Evolutionary conservation across 352 stramenopile species (phyloP).

Genomic region (Phytophthora pseudosyringae): DNA sequence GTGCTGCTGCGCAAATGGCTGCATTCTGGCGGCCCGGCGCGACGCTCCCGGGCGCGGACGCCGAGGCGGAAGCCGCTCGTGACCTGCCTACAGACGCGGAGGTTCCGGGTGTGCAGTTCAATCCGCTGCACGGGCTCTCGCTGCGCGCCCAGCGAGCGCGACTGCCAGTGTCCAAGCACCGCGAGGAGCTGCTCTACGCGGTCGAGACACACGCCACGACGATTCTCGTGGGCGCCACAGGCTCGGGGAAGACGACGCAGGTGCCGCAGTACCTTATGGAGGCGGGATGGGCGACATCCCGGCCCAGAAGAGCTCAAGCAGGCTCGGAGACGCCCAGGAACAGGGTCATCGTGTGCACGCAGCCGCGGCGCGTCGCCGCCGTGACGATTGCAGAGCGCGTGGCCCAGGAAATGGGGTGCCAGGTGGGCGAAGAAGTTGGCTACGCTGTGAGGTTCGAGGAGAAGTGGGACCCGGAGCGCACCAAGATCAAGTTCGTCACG

Average conservation of each 20-base stretch:
- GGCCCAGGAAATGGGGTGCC: slow-evolving; percentile 96
- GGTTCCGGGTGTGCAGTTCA: slow-evolving; percentile 57
- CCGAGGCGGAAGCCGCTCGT: slow-evolving; percentile 37
- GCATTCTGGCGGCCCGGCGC: slow-evolving; percentile 78
- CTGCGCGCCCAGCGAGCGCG: slow-evolving; percentile 60
- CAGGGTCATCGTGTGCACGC: slow-evolving; percentile 88
- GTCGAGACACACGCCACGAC: slow-evolving; percentile 90
- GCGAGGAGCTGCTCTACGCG: slow-evolving; percentile 90
- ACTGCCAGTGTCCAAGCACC: slow-evolving; percentile 91
- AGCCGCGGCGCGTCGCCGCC: slow-evolving; percentile 96
- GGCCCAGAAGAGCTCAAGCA: slow-evolving; percentile 3
- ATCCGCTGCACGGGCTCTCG: slow-evolving; percentile 66
- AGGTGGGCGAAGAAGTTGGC: slow-evolving; percentile 94
- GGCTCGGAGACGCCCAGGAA: slow-evolving; percentile 8
- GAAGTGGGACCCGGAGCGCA: slow-evolving; percentile 83
- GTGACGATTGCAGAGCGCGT: slow-evolving; percentile 98
- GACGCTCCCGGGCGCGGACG: slow-evolving; percentile 39
- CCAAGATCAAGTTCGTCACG: slow-evolving; percentile 99
- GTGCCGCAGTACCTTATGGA: slow-evolving; percentile 93
- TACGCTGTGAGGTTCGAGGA: slow-evolving; percentile 99
- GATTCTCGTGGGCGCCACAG: slow-evolving; percentile 93
- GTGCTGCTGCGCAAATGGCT: slow-evolving; percentile 25
- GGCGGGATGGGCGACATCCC: slow-evolving; percentile 79
- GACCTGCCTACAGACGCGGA: slow-evolving; percentile 46
- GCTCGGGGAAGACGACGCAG: slow-evolving; percentile 94